phyloP scores from a whole-genome alignment of 371 early-diverging fungal species.

The Phascolomyces articulosus region DNA sequence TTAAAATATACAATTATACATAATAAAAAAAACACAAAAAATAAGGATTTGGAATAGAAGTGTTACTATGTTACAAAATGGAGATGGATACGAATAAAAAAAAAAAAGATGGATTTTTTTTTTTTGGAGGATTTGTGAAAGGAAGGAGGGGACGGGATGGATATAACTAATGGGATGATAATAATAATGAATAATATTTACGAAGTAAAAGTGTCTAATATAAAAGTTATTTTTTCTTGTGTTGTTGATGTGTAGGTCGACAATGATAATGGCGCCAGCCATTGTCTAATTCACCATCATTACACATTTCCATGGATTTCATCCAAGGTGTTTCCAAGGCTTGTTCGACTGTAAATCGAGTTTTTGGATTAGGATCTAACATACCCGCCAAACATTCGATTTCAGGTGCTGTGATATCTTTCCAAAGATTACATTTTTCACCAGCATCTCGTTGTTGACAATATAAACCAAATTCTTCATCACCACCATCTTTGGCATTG shows the following conservation, averaged over 20 bases:
- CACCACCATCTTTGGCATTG: constrained; percentile 37
- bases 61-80: too few species aligned
- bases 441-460: constrained; percentile 8
- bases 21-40: too few species aligned
- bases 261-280: constrained; percentile 47
- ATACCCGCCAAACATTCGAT: constrained; percentile 43
- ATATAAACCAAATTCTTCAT: constrained; percentile 32
- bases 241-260: constrained; percentile 7
- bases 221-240: constrained; percentile 13
- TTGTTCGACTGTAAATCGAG: constrained; percentile 48
- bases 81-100: too few species aligned
- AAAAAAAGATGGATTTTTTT: too few species aligned
- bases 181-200: neutral
- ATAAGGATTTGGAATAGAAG: neutral
- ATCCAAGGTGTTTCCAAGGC: constrained; percentile 53
- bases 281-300: constrained; percentile 42
- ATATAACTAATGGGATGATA: too few species aligned
- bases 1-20: too few species aligned
- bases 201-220: neutral
- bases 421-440: constrained; percentile 26
- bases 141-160: neutral
- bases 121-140: neutral
- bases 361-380: constrained; percentile 51
- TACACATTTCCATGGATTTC: constrained; percentile 41
- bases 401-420: constrained; percentile 24